Evolutionary conservation across 1,284 basidiomycete species (phyloP).

Genomic region (Apiotrichum gracile): DNA sequence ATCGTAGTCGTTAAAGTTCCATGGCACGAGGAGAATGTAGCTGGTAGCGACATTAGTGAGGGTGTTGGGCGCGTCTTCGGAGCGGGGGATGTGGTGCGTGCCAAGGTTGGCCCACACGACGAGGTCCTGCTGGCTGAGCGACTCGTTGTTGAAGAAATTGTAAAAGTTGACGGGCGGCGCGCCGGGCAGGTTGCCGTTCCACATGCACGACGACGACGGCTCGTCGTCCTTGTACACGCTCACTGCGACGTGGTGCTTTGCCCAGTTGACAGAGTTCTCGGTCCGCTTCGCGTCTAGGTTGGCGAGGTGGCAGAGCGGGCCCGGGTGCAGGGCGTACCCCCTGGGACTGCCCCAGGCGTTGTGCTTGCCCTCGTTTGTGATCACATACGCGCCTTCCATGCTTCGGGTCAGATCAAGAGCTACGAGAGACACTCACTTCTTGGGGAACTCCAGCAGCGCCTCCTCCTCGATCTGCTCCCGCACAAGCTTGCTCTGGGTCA

Average conservation of each 20-base stretch:
- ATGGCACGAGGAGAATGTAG: slow-evolving; percentile 57
- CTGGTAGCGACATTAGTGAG: slow-evolving; percentile 56
- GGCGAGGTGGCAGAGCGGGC: slow-evolving; percentile 20
- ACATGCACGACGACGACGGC: slow-evolving; percentile 55
- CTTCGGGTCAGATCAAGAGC: slow-evolving; percentile 6
- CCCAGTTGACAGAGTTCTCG: slow-evolving; percentile 60
- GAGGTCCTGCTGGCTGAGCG: slow-evolving; percentile 53
- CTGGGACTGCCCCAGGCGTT: slow-evolving; percentile 56
- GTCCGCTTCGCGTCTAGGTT: slow-evolving; percentile 54
- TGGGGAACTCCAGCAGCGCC: slow-evolving; percentile 11
- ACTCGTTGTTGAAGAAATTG: slow-evolving; percentile 54
- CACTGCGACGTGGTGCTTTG: slow-evolving; percentile 58
- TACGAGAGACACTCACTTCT: slow-evolving; percentile 5
- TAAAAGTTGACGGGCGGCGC: slow-evolving; percentile 58
- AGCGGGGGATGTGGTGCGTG: slow-evolving; percentile 53
- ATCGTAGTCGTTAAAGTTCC: slow-evolving; percentile 62
- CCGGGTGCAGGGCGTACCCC: slow-evolving; percentile 43
- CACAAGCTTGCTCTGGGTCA: slow-evolving; percentile 21
- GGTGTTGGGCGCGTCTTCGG: slow-evolving; percentile 55
- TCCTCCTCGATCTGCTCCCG: slow-evolving; percentile 11
- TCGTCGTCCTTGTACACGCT: slow-evolving; percentile 58
- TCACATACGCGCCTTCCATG: slow-evolving; percentile 26
- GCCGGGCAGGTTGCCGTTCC: slow-evolving; percentile 60
- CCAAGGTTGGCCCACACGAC: slow-evolving; percentile 63
- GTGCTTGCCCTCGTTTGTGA: slow-evolving; percentile 24